Evolutionary conservation across 139 green algal genomes (phyloP).

Genomic region (Edaphochlamys debaryana): DNA sequence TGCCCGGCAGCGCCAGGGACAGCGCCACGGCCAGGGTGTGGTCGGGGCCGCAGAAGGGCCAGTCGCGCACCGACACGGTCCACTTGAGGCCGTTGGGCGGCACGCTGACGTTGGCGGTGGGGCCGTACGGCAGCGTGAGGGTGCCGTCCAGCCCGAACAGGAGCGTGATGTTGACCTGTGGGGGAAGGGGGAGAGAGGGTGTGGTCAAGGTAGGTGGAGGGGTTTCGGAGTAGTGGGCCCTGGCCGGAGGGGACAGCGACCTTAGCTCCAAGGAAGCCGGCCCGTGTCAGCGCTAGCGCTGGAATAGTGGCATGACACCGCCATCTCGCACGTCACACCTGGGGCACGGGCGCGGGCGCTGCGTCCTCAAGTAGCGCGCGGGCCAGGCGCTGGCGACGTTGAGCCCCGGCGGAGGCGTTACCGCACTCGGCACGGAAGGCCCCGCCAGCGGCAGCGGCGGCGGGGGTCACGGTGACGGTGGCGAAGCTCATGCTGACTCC

Average conservation of each 20-base stretch:
- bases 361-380: no score
- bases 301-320: not conserved
- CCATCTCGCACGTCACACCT: no score
- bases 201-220: no score
- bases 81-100: slow-evolving; percentile 36
- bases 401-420: not conserved
- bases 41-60: slow-evolving; percentile 32
- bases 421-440: not conserved
- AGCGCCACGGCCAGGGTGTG: slow-evolving; percentile 1
- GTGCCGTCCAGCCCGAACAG: slow-evolving; percentile 20
- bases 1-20: not conserved
- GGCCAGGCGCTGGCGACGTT: not conserved
- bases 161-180: not conserved
- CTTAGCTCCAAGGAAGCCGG: not conserved
- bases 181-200: not conserved
- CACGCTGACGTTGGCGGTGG: not conserved
- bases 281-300: not conserved
- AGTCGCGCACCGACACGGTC: slow-evolving; percentile 5
- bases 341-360: not conserved
- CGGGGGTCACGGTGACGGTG: not conserved
- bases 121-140: slow-evolving; percentile 22
- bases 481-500: not conserved
- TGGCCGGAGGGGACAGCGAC: not conserved
- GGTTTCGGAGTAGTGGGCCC: no score
- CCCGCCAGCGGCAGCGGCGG: not conserved